phyloP scores from a whole-genome alignment of 495 filamentous ascomycete species.

The Oidiodendron maius region DNA sequence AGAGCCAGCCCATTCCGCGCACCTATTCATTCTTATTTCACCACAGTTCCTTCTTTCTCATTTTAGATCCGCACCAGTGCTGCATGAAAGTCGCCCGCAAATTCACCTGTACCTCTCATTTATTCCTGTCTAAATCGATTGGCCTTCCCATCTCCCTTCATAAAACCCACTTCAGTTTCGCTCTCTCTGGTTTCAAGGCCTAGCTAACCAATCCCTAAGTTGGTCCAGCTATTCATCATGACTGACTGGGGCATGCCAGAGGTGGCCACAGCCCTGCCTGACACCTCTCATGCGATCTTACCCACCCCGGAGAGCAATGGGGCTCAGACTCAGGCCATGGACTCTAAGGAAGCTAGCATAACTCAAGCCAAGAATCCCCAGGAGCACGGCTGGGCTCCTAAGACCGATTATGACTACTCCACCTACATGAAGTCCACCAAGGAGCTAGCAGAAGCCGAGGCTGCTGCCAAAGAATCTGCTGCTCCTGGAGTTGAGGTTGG shows the following conservation, averaged over 20 bases:
- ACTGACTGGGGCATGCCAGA: constrained; percentile 32
- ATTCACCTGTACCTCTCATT: too few species aligned
- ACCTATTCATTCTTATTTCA: too few species aligned
- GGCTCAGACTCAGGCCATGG: constrained; percentile 15
- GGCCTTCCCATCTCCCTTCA: too few species aligned
- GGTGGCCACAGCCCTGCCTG: constrained; percentile 27
- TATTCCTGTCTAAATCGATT: too few species aligned
- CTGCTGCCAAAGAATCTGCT: constrained; percentile 27
- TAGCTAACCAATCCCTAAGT: too few species aligned
- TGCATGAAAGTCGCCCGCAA: too few species aligned
- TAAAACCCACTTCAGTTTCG: too few species aligned
- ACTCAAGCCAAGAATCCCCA: constrained; percentile 15
- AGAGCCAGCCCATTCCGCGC: too few species aligned
- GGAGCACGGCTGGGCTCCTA: constrained; percentile 45
- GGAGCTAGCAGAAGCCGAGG: constrained; percentile 13
- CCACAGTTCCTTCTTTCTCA: too few species aligned
- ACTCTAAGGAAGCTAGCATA: constrained; percentile 22
- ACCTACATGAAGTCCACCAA: constrained; percentile 29
- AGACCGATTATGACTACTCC: constrained; percentile 48
- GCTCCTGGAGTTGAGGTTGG: constrained; percentile 23
- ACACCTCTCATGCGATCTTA: constrained; percentile 12
- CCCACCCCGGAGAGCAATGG: constrained; percentile 11
- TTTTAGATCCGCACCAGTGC: too few species aligned
- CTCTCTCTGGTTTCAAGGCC: too few species aligned
- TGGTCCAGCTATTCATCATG: too few species aligned